A percentile compares a stretch with the other conserved stretches of the same genome.
Conservation (phyloP, 1,284 basidiomycete species). For the Trametes pubescens region DNA sequence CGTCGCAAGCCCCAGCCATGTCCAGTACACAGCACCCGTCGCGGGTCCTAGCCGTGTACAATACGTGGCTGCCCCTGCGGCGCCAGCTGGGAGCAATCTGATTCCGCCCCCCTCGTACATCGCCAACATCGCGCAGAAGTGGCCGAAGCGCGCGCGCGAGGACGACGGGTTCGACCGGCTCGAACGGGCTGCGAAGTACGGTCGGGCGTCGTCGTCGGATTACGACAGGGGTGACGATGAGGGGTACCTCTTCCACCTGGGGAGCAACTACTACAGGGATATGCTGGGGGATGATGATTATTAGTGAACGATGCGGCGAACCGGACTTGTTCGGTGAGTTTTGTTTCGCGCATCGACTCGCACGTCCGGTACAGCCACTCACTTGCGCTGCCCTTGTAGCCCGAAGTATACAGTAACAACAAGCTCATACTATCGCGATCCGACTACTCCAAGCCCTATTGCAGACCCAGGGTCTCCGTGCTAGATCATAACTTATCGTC, state of each 20-base stretch:
- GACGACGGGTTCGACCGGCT: background rate
- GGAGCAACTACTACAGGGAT: slow-evolving; percentile 1
- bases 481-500: background rate
- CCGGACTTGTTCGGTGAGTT: no score
- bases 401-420: no score
- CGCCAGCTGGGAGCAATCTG: background rate
- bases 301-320: background rate
- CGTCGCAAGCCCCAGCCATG: no score
- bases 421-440: no score
- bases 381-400: no score
- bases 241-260: slow-evolving; percentile 7
- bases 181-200: background rate
- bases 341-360: no score
- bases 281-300: background rate
- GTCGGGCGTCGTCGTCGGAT: background rate
- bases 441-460: background rate
- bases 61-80: background rate
- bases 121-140: background rate
- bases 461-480: background rate
- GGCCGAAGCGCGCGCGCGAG: background rate
- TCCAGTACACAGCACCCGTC: background rate
- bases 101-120: background rate
- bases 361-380: no score
- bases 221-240: background rate
- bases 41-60: background rate